Base-by-base conservation (phyloP, 495 filamentous ascomycete genomes). In the Cudoniella acicularis region DNA sequence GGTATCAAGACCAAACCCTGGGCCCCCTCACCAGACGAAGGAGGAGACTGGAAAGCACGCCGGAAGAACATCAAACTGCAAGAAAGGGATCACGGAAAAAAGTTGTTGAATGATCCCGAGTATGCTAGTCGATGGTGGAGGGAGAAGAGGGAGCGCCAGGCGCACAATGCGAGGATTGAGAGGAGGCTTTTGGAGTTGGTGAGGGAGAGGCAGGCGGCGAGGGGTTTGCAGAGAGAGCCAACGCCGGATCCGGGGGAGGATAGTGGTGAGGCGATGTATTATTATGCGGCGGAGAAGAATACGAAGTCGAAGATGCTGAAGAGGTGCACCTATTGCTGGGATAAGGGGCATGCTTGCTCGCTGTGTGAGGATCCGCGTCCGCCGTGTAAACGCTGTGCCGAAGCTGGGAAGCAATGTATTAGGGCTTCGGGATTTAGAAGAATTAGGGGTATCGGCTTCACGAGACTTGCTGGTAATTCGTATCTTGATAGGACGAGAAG, bases 161-260 rank as follows among this genome's bases (percentile, higher is more conserved):
- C 10, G 18, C 10, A 8, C 10, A 48, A 48, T 18, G 23, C 21
- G 22, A 20, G 20, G 20, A 50, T 50, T 8, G 48, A 50, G 9
- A 6, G 10, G 20, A 4, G 20, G 6, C n/a, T 50, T 3, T n/a
- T 50, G 8, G 52, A 55, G 25, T 6, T 13, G 24, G 3, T 23
- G 36, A 45, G 27, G 40, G 27, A 13, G 10, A 6, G 18, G 18
- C 20, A 55, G 24, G 30, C 2, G 17, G 10, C 8, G 2, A 4
- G 3, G 3, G 48, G 48, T 10, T 25, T 43, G 18, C 20, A 13
- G n/a, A 43, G 27, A 55, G 40, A 55, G 22, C 52, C 52, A 11
- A 55, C 30, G 16, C 52, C 52, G n/a, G 40, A 42, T 42, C 52
- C 52, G 8, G 27, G 22, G 17, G 52, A 55, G 17, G 52, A 55